A percentile compares a stretch with the other conserved stretches of the same genome.
These are phyloP conservation scores for Colletotrichum navitas DNA, from an alignment of 2,329 filamentous ascomycete genomes.

Conservation along the genomic window DNA sequence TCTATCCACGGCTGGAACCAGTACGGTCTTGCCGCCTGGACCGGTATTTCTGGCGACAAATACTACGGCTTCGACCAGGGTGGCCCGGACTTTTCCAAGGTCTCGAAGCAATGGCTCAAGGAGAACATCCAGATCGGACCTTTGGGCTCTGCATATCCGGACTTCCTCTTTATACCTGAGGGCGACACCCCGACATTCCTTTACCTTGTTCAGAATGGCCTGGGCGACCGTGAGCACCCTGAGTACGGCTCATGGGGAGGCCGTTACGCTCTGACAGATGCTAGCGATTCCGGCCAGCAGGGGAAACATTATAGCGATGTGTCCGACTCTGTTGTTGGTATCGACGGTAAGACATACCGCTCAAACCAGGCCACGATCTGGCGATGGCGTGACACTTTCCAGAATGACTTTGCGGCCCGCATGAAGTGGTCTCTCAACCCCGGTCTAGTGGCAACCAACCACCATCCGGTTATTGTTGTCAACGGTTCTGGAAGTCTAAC, in stretches of 20 bases:
- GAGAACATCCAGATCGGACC: slow-evolving; percentile 64
- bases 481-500: slow-evolving; percentile 56
- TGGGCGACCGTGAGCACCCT: slow-evolving; percentile 60
- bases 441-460: slow-evolving; percentile 53
- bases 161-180: slow-evolving; percentile 66
- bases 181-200: slow-evolving; percentile 65
- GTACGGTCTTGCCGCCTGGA: slow-evolving; percentile 68
- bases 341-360: slow-evolving; percentile 47
- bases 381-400: slow-evolving; percentile 57
- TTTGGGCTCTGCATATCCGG: slow-evolving; percentile 59
- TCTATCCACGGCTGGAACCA: slow-evolving; percentile 68
- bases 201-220: slow-evolving; percentile 62
- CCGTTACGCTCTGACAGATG: slow-evolving; percentile 55
- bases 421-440: slow-evolving; percentile 54
- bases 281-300: slow-evolving; percentile 43
- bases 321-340: slow-evolving; percentile 47
- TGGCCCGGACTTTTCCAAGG: slow-evolving; percentile 59
- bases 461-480: slow-evolving; percentile 59
- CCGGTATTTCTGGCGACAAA: slow-evolving; percentile 59
- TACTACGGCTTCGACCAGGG: slow-evolving; percentile 59
- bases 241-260: slow-evolving; percentile 65
- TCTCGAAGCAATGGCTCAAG: slow-evolving; percentile 65
- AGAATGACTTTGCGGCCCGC: slow-evolving; percentile 57
- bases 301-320: slow-evolving; percentile 48
- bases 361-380: slow-evolving; percentile 55